These are phyloP conservation scores for Tremellales sp. DNA, from an alignment of 1,284 basidiomycete species.

Conservation along the genomic window DNA sequence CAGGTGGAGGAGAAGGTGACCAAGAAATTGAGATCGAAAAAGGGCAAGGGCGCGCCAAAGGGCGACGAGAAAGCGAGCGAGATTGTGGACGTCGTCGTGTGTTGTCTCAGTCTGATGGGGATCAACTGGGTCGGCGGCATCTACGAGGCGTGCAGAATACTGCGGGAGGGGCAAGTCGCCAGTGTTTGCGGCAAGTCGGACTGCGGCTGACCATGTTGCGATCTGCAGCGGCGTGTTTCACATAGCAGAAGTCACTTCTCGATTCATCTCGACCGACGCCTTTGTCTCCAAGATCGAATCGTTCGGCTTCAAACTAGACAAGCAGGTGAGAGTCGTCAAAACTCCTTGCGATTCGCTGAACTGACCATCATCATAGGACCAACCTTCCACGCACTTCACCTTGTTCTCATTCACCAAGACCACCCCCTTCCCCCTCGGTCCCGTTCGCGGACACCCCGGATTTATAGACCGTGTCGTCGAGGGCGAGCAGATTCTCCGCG, in stretches of 20 bases:
- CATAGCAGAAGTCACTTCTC: conserved; percentile 92
- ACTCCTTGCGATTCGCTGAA: conserved; percentile 1
- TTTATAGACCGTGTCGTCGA: conserved; percentile 61
- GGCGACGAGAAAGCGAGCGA: conserved; percentile 40
- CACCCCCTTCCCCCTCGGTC: conserved; percentile 48
- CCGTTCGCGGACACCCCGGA: conserved; percentile 54
- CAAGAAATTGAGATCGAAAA: conserved; percentile 45
- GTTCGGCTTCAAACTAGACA: conserved; percentile 74
- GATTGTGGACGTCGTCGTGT: conserved; percentile 85
- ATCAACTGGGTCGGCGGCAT: conserved; percentile 92
- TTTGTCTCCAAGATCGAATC: conserved; percentile 69
- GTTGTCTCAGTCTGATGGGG: conserved; percentile 93
- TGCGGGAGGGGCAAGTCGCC: conserved; percentile 68
- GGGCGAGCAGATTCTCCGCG: conserved; percentile 68
- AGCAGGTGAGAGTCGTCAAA: conserved; percentile 57
- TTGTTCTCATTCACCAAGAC: conserved; percentile 79
- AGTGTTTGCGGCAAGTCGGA: not conserved
- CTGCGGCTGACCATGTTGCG: not conserved
- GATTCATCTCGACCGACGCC: conserved; percentile 69
- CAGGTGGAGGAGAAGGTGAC: conserved; percentile 44
- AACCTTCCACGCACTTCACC: conserved; percentile 81
- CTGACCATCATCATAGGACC: conserved; percentile 32
- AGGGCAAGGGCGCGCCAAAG: conserved; percentile 31
- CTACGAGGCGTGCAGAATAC: conserved; percentile 80
- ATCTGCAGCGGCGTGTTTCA: conserved; percentile 71